Conservation (phyloP, 345 rosid genomes). For the Rubroshorea leprosula region DNA sequence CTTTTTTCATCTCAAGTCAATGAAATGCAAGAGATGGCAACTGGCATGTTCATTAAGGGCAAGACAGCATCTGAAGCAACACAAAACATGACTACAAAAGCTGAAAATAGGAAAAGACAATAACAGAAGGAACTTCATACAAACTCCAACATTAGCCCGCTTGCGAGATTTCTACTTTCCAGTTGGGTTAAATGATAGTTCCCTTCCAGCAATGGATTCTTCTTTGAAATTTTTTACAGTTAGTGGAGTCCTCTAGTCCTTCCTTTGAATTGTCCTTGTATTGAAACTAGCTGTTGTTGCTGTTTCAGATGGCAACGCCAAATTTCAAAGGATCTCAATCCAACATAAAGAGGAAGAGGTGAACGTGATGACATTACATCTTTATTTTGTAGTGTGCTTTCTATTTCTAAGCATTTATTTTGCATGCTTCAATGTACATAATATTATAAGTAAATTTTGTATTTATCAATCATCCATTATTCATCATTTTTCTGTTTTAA, state of each 20-base stretch:
- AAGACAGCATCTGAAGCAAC: conserved; percentile 32
- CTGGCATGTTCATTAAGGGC: conserved; percentile 40
- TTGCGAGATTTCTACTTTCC: conserved; percentile 88
- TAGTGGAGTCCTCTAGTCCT: too few relatives aligned
- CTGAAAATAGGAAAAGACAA: conserved; percentile 57
- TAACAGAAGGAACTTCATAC: conserved; percentile 54
- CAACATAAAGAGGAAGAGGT: conserved; percentile 34
- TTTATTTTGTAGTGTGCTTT: conserved; percentile 27
- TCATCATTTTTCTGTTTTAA: conserved; percentile 11
- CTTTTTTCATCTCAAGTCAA: conserved; percentile 22
- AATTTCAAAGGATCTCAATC: conserved; percentile 55
- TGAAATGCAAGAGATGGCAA: conserved; percentile 65
- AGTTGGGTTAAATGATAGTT: conserved; percentile 45
- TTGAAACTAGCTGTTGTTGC: background rate
- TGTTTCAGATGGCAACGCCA: conserved; percentile 88
- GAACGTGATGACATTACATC: conserved; percentile 13
- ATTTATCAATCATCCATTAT: conserved; percentile 32
- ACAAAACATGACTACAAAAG: conserved; percentile 30
- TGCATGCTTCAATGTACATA: conserved; percentile 61
- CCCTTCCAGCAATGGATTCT: background rate
- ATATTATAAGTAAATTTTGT: conserved; percentile 45
- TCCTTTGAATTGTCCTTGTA: background rate
- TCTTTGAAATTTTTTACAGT: too few relatives aligned
- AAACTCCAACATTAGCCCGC: conserved; percentile 69
- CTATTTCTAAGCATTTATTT: conserved; percentile 39